A percentile compares a stretch with the other conserved stretches of the same genome.
Conservation (phyloP, 129 eudicot genomes). For the Oenanthe sinensis region DNA sequence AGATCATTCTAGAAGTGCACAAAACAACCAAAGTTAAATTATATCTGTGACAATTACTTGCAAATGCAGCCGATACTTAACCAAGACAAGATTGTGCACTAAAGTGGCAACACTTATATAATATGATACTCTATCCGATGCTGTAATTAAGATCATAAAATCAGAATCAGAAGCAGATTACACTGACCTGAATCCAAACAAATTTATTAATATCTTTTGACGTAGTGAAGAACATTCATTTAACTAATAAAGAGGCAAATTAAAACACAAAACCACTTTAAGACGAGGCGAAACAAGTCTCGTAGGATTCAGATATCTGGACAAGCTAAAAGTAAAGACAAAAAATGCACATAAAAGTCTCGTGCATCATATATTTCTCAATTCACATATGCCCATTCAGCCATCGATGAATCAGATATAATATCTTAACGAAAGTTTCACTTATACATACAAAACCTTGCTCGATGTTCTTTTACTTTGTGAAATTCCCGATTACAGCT, state of each 20-base stretch:
- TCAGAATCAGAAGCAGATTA: neutral
- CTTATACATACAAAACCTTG: neutral
- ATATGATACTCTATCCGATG: neutral
- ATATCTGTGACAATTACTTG: neutral
- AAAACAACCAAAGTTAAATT: neutral
- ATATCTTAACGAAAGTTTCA: neutral
- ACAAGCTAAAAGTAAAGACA: neutral
- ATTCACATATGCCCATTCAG: no score
- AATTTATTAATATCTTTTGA: neutral
- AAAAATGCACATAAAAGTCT: neutral
- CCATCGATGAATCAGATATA: neutral
- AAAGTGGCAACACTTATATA: neutral
- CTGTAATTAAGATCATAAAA: neutral
- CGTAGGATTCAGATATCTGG: neutral
- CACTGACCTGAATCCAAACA: neutral
- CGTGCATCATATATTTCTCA: neutral
- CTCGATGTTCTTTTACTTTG: neutral
- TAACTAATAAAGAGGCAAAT: neutral
- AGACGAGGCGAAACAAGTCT: neutral
- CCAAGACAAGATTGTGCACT: neutral
- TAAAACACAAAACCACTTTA: neutral
- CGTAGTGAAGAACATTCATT: neutral
- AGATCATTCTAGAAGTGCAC: constrained; percentile 49
- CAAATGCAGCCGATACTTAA: neutral
- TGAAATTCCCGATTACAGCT: neutral